Conservation (phyloP, 2,329 filamentous ascomycete genomes). For the Paecilomyces dactylethromorphus region DNA sequence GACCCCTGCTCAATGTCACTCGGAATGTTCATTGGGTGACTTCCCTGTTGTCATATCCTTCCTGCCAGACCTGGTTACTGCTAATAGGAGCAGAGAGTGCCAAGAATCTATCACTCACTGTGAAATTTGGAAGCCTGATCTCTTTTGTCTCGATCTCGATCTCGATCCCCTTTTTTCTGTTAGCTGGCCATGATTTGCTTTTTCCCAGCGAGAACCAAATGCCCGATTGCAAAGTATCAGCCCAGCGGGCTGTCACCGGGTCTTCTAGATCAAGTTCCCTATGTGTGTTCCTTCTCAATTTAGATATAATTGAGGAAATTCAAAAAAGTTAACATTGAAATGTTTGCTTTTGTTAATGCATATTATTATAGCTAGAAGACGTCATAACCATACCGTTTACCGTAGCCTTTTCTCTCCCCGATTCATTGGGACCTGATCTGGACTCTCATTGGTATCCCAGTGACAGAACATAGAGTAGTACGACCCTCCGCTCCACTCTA, state of each 20-base stretch:
- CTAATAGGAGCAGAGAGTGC: neutral
- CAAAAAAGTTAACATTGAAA: neutral
- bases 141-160: neutral
- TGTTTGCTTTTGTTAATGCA: neutral
- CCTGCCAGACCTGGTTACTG: neutral
- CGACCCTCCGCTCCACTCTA: neutral
- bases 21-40: neutral
- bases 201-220: neutral
- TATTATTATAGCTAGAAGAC: neutral
- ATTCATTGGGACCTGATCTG: no score
- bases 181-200: neutral
- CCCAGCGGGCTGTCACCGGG: neutral
- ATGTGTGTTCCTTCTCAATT: neutral
- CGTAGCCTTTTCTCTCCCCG: neutral
- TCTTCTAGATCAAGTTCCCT: neutral
- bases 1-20: neutral
- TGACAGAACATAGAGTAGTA: neutral
- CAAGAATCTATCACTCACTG: neutral
- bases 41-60: neutral
- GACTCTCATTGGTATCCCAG: no score
- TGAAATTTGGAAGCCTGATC: neutral
- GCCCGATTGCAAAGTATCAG: neutral
- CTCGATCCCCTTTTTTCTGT: neutral
- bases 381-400: neutral
- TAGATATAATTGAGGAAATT: neutral